A percentile compares a stretch with the other conserved stretches of the same genome.
These are phyloP conservation scores for Metschnikowia cubensis DNA, from an alignment of 805 yeast genomes.

Conservation along the genomic window DNA sequence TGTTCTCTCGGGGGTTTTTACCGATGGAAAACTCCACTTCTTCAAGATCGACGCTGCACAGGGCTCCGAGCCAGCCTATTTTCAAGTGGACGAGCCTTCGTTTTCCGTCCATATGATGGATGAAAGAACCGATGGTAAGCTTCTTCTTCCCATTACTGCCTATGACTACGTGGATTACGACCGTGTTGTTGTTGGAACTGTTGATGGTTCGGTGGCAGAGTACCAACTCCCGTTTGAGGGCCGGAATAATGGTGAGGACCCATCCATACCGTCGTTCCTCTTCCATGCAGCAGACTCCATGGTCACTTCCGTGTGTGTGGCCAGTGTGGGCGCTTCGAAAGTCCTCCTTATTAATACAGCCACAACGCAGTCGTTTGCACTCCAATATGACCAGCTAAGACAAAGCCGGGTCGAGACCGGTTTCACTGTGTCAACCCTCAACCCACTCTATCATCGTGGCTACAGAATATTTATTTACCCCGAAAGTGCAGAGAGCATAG, in stretches of 20 bases:
- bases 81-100: constrained; percentile 22
- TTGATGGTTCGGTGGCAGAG: constrained; percentile 59
- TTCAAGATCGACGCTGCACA: constrained; percentile 29
- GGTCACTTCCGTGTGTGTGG: constrained; percentile 25
- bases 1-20: constrained; percentile 48
- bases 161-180: constrained; percentile 45
- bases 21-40: constrained; percentile 55
- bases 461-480: constrained; percentile 26
- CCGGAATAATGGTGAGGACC: constrained; percentile 9
- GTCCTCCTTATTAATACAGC: constrained; percentile 29
- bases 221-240: constrained; percentile 37
- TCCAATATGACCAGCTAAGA: constrained; percentile 22
- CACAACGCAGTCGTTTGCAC: constrained; percentile 22
- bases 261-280: constrained; percentile 30
- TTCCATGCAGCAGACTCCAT: constrained; percentile 31
- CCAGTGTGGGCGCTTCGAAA: constrained; percentile 21
- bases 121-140: constrained; percentile 7
- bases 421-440: constrained; percentile 22
- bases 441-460: constrained; percentile 27
- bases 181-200: constrained; percentile 51
- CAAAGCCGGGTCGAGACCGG: constrained; percentile 26
- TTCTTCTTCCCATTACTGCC: constrained; percentile 35
- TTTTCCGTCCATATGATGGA: constrained; percentile 14
- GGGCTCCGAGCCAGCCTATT: constrained; percentile 10
- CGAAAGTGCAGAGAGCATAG: constrained; percentile 27